Evolutionary conservation across 495 filamentous ascomycete species (phyloP).

Genomic region (Xylaria bambusicola): DNA sequence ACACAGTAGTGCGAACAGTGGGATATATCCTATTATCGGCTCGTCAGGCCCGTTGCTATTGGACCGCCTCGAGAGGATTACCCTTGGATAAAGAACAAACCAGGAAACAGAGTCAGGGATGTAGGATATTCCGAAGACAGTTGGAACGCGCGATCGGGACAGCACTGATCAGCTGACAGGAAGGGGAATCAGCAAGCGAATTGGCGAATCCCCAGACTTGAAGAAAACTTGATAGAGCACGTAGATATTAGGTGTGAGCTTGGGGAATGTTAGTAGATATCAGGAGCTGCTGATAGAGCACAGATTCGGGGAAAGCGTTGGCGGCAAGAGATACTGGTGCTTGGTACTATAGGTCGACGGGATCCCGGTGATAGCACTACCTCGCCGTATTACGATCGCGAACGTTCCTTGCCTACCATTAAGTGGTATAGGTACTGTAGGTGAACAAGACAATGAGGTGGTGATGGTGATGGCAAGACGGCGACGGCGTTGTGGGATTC

Average conservation of each 20-base stretch:
- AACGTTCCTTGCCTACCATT: no score
- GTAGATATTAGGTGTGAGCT: background rate
- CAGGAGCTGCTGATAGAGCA: no score
- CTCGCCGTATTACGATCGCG: no score
- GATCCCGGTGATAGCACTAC: background rate
- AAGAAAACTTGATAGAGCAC: background rate
- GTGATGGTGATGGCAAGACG: constrained; percentile 15
- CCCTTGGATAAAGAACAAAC: no score
- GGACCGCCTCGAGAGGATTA: background rate
- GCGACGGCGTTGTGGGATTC: constrained; percentile 11
- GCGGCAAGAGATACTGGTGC: background rate
- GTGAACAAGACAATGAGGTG: background rate
- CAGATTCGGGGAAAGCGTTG: background rate
- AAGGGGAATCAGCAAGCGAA: background rate
- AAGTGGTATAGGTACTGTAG: no score
- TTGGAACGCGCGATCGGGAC: background rate
- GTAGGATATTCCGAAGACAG: background rate
- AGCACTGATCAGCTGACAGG: constrained; percentile 10
- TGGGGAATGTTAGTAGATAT: background rate
- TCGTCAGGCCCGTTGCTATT: background rate
- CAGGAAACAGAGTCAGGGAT: background rate
- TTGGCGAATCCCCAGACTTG: background rate
- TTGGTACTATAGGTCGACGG: background rate
- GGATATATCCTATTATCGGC: background rate
- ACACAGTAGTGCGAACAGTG: background rate